Evolutionary conservation across 768 basidiomycete species (phyloP).

Genomic region (Lactarius hengduanensis): DNA sequence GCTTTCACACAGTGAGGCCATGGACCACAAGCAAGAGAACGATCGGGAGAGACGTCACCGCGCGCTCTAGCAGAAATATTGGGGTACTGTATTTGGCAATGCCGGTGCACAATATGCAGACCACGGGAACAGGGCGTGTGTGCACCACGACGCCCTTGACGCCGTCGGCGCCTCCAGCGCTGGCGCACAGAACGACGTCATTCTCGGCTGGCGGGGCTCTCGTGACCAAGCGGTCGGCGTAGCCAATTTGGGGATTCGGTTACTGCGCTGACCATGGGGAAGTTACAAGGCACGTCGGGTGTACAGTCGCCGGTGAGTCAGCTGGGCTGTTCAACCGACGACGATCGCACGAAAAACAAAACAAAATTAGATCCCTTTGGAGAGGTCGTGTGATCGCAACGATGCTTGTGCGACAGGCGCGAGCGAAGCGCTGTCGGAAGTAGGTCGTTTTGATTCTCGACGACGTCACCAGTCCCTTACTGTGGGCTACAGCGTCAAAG

Average conservation of each 20-base stretch:
- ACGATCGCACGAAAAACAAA: not conserved
- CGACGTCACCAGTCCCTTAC: conserved; percentile 3
- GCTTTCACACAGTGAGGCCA: not conserved
- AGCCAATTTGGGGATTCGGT: conserved; percentile 2
- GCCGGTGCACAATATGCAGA: not conserved
- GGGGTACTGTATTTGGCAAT: conserved; percentile 1
- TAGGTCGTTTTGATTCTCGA: not conserved
- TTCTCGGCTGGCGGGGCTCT: not conserved
- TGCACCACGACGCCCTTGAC: not conserved
- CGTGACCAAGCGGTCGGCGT: not conserved
- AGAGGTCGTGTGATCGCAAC: not conserved
- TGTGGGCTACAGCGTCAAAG: not conserved
- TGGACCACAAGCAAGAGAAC: not conserved
- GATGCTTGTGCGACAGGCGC: not conserved
- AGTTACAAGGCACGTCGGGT: not conserved
- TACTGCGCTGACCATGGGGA: conserved; percentile 3
- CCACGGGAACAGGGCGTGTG: not conserved
- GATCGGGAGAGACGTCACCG: not conserved
- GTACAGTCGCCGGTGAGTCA: conserved; percentile 1
- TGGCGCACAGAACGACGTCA: conserved; percentile 17
- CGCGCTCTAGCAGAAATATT: not conserved
- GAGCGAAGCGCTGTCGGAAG: not conserved
- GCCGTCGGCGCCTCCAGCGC: not conserved
- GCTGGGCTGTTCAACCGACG: not conserved
- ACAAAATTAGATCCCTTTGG: not conserved